A percentile compares a stretch with the other conserved stretches of the same genome.
phyloP scores from a whole-genome alignment of 2,329 filamentous ascomycete genomes.

The Sclerotinia subarctica region DNA sequence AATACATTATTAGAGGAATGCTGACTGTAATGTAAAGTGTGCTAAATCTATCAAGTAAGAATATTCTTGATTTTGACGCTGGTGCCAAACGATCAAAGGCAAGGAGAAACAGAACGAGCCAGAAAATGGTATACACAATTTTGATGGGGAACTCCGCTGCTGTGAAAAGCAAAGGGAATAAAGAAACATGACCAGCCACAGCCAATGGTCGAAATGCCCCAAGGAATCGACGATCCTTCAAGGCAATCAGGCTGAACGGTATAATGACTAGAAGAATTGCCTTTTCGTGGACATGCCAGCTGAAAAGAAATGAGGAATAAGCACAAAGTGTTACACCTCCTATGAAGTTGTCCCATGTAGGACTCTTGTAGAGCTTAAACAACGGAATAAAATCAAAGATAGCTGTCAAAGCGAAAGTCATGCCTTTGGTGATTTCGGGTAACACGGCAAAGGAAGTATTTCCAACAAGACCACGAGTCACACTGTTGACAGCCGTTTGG shows the following conservation, averaged over 20 bases:
- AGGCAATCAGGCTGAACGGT: constrained; percentile 87
- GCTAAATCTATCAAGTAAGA: constrained; percentile 86
- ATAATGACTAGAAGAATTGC: constrained; percentile 92
- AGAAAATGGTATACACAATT: constrained; percentile 86
- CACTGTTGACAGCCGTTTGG: constrained; percentile 73
- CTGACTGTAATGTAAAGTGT: constrained; percentile 85
- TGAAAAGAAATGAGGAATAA: constrained; percentile 94
- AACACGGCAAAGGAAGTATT: constrained; percentile 93
- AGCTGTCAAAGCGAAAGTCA: constrained; percentile 80
- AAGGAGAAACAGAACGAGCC: constrained; percentile 82
- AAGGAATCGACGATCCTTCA: constrained; percentile 85
- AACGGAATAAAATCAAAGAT: constrained; percentile 78
- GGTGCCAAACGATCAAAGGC: constrained; percentile 85
- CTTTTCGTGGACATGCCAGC: constrained; percentile 99
- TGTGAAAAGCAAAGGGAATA: constrained; percentile 92
- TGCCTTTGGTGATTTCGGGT: constrained; percentile 75
- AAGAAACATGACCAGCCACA: constrained; percentile 88
- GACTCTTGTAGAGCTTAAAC: constrained; percentile 74
- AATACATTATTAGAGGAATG: constrained; percentile 86
- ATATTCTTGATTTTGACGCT: constrained; percentile 77
- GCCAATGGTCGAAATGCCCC: constrained; percentile 88
- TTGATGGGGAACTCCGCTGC: constrained; percentile 92
- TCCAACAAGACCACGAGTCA: constrained; percentile 88
- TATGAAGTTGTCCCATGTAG: constrained; percentile 86
- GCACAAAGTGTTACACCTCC: constrained; percentile 88